A percentile compares a stretch with the other conserved stretches of the same genome.
Conservation (phyloP, 345 rosid species). For the Camelina hispida region DNA sequence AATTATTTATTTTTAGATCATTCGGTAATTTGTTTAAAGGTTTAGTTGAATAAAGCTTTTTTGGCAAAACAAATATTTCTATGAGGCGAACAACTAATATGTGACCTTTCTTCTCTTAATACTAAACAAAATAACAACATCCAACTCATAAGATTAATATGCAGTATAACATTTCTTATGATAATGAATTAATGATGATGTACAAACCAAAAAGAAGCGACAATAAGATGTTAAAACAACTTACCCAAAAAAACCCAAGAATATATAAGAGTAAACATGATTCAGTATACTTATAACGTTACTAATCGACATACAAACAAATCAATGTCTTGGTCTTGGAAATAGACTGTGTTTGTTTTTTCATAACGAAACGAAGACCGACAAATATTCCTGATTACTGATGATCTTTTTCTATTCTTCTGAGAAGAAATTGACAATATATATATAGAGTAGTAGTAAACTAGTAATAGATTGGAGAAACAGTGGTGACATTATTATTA, state of each 20-base stretch:
- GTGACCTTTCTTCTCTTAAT: too few relatives aligned
- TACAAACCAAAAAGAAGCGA: background rate
- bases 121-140: too few relatives aligned
- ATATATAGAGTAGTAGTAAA: background rate
- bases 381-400: conserved; percentile 37
- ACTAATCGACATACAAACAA: background rate
- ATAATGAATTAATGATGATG: background rate
- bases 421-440: conserved; percentile 40
- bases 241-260: background rate
- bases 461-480: conserved; percentile 22
- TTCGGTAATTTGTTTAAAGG: background rate
- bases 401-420: background rate
- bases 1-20: background rate
- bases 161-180: background rate
- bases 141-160: background rate
- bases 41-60: background rate
- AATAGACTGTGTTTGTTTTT: background rate
- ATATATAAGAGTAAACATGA: background rate
- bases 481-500: conserved; percentile 45
- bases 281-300: background rate
- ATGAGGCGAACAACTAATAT: background rate
- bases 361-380: conserved; percentile 17
- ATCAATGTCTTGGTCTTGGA: conserved; percentile 9
- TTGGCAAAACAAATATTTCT: too few relatives aligned
- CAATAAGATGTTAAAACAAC: background rate